These are phyloP conservation scores for Sclerotinia borealis DNA, from an alignment of 2,329 filamentous ascomycete species.

Conservation along the genomic window DNA sequence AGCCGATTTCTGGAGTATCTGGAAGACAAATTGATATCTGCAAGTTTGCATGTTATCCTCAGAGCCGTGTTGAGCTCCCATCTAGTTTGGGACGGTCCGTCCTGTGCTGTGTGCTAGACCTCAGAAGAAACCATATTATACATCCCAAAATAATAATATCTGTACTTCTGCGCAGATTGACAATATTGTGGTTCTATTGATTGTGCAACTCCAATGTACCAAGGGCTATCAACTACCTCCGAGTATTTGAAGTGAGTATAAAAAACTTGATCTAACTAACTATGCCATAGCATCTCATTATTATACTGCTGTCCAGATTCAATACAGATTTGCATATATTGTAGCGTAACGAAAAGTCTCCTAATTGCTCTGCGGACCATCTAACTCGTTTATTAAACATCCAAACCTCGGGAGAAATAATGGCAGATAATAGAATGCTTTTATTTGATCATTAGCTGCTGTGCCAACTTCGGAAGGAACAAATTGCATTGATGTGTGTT, in stretches of 20 bases:
- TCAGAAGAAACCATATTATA: not conserved
- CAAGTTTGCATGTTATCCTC: not conserved
- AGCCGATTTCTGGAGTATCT: too few relatives aligned
- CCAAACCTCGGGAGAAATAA: fast-evolving
- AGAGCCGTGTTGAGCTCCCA: too few relatives aligned
- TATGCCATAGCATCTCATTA: fast-evolving
- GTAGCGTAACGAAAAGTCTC: too few relatives aligned
- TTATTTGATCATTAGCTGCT: not conserved
- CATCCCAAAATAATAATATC: too few relatives aligned
- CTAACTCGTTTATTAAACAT: not conserved
- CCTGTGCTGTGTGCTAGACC: not conserved
- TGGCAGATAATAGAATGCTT: not conserved
- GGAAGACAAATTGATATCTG: not conserved
- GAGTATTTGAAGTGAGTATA: not conserved
- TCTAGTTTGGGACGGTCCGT: too few relatives aligned
- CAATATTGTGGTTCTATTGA: not conserved
- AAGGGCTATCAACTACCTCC: not conserved
- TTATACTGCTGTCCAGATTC: not conserved
- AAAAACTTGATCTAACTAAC: not conserved
- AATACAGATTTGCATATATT: too few relatives aligned
- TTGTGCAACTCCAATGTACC: not conserved
- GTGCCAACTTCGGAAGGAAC: too few relatives aligned
- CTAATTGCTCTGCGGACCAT: not conserved
- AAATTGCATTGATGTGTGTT: not conserved
- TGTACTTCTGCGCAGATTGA: not conserved